These are phyloP conservation scores for Euryodendron excelsum DNA, from an alignment of 148 eudicot species.

Conservation along the genomic window DNA sequence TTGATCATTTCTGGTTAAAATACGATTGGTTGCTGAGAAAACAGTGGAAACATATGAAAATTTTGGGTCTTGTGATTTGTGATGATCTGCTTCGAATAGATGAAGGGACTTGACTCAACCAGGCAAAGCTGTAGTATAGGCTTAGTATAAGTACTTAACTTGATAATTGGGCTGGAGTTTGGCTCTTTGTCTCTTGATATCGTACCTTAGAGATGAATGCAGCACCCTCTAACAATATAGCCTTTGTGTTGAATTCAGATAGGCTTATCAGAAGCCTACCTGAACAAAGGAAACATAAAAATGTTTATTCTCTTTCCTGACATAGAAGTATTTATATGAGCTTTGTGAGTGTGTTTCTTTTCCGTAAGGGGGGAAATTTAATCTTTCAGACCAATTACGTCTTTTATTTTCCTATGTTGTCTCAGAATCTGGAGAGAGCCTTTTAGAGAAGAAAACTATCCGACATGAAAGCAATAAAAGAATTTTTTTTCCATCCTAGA, in stretches of 20 bases:
- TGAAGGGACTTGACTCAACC: background rate
- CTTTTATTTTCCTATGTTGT: background rate
- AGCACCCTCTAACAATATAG: slow-evolving; percentile 32
- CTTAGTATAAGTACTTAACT: background rate
- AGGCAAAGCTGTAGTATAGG: too few relatives aligned
- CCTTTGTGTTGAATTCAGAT: slow-evolving; percentile 4
- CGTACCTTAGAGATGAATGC: slow-evolving; percentile 37
- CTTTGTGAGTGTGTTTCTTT: background rate
- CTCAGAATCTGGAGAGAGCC: background rate
- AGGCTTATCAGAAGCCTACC: slow-evolving; percentile 14
- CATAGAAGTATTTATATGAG: slow-evolving; percentile 2
- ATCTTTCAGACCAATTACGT: too few relatives aligned
- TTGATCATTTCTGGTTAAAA: too few relatives aligned
- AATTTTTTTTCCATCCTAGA: too few relatives aligned
- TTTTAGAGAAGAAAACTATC: background rate
- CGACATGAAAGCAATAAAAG: too few relatives aligned
- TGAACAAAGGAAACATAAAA: too few relatives aligned
- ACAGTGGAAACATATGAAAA: too few relatives aligned
- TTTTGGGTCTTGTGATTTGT: background rate
- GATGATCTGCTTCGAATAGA: background rate
- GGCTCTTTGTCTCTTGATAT: slow-evolving; percentile 30
- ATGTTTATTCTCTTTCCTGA: too few relatives aligned
- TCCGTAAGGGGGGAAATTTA: background rate
- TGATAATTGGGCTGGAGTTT: slow-evolving; percentile 31
- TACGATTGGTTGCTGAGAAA: background rate